Conservation (phyloP, 805 yeast genomes). For the Saccharomycopsis fermentans region DNA sequence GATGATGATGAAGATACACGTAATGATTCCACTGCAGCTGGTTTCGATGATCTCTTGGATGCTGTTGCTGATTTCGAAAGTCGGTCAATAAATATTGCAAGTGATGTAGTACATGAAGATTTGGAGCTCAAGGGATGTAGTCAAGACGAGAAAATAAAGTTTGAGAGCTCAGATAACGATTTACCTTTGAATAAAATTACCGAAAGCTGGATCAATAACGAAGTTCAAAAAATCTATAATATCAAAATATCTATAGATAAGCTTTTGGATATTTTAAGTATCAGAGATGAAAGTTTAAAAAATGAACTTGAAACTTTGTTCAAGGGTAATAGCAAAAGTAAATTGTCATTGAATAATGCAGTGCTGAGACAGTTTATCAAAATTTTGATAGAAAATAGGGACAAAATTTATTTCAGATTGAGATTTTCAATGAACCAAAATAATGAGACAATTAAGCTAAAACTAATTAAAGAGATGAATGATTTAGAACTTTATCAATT, state of each 20-base stretch:
- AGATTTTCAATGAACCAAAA: constrained; percentile 31
- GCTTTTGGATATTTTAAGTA: constrained; percentile 14
- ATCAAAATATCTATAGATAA: neutral
- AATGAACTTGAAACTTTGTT: constrained; percentile 1
- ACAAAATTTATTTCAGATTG: constrained; percentile 44
- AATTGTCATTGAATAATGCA: neutral
- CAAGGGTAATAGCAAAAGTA: neutral
- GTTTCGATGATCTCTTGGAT: constrained; percentile 25
- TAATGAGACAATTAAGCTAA: constrained; percentile 28
- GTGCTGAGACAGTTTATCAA: neutral
- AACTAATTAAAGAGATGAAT: constrained; percentile 35
- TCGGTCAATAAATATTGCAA: neutral
- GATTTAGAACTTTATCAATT: constrained; percentile 32
- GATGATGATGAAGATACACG: constrained; percentile 34
- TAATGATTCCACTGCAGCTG: constrained; percentile 23
- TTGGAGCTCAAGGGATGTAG: constrained; percentile 24
- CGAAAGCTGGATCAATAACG: constrained; percentile 45
- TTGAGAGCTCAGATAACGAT: constrained; percentile 8
- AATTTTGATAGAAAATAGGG: constrained; percentile 34
- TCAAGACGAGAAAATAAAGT: constrained; percentile 18
- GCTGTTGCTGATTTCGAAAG: constrained; percentile 17
- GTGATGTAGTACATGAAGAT: constrained; percentile 16
- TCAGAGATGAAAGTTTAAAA: constrained; percentile 21
- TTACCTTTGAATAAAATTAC: constrained; percentile 34
- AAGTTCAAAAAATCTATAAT: constrained; percentile 28